Evolutionary conservation across 2,329 filamentous ascomycete species (phyloP), one percentile per base, ranked within the genome.

Genomic region (Nemania diffusa): DNA sequence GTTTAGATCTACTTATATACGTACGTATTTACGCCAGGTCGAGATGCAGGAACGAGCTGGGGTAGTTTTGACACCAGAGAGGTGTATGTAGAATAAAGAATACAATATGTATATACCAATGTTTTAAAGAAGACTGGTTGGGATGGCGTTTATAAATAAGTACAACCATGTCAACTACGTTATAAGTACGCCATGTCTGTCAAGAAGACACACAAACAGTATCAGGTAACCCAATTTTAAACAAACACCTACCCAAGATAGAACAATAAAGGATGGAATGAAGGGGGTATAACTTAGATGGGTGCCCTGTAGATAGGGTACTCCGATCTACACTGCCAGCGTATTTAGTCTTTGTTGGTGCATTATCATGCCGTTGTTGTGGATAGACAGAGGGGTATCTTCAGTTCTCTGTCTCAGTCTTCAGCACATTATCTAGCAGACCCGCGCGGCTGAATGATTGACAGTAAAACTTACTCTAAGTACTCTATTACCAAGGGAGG

Each of bases 391-490:
- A 34, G 8, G 6, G 37, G 37, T 40, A 40, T 40, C 11, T 15
- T 40, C 37, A n/a, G n/a, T n/a, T n/a, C n/a, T n/a, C n/a, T n/a
- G n/a, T n/a, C n/a, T n/a, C n/a, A n/a, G n/a, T 13, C 37, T 40
- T 40, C 11, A 15, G 37, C 32, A 40, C n/a, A n/a, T n/a, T n/a
- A n/a, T n/a, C n/a, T 3, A 26, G 37, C 5, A 40, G 32, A 40
- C n/a, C 34, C n/a, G 50, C 50, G 59, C 51, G 40, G 51, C 51
- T 48, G 59, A 62, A 48, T 5, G 17, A 55, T 53, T 24, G 32
- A 53, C 34, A 20, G 27, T 20, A 17, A 13, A 42, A 40, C 17
- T n/a, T 40, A n/a, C n/a, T n/a, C n/a, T n/a, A n/a, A n/a, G n/a
- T n/a, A n/a, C 34, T 26, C 15, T 32, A 34, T 20, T 44, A 55